Base-by-base conservation (phyloP, 768 basidiomycete genomes). In the Calocybe cyanea region DNA sequence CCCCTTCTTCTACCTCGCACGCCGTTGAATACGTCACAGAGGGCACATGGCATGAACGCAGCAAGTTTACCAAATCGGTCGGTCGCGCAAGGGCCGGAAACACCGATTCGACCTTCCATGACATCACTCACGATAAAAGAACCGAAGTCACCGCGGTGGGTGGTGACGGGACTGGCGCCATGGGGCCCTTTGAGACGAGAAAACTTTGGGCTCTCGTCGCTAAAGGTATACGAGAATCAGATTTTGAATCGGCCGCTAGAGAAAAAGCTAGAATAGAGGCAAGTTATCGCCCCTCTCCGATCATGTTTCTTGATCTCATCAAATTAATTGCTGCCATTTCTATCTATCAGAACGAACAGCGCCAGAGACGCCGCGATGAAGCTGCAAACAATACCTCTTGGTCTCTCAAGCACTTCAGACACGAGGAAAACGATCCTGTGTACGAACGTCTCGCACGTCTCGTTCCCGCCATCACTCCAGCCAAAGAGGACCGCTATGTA, bases 201-300 rank as follows among this genome's bases (percentile, higher is more conserved):
- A 75, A 74, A 56, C 69, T 96, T 48, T 98, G 95, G 95, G 64
- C 70, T 51, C 72, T 77, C 38, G 95, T 97, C 18, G 85, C 93
- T 17, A 87, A 87, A 61, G 95, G 95, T 11, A 98, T 98, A 49
- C 69, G 86, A 45, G 86, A 85, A 47, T 88, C 90, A 11, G 91
- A 97, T 59, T 98, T 92, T 60, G 95, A 99, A 41, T 67, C 73
- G n/a, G 95, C 95, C 3, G 85, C 85, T 49, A 71, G 66, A 54
- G 95, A 93, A 62, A 97, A 99, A 81, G 77, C 74, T 38, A 77
- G 82, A 65, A 92, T 98, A 38, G 95, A 98, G 86, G 92, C 87
- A 48, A 17, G 66, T 64, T 35, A 28, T 28, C n/a, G 18, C 24
- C 24, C 20, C 39, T 9, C 33, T 17, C 33, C 45, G 10, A 35